These are phyloP conservation scores for Cardiospermum halicacabum DNA, from an alignment of 345 rosid genomes.

Conservation along the genomic window DNA sequence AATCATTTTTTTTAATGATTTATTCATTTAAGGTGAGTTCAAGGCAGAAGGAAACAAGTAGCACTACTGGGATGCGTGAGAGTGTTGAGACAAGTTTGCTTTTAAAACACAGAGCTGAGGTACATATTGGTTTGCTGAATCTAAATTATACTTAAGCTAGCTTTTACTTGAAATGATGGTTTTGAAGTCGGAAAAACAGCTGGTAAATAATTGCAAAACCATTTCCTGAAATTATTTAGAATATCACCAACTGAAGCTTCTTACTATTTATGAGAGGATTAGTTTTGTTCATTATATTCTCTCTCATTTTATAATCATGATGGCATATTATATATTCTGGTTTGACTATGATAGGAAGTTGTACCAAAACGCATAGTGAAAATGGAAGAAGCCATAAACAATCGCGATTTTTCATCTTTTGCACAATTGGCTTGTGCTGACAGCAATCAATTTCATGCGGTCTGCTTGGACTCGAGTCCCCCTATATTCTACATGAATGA, in stretches of 20 bases:
- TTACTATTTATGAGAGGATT: not conserved
- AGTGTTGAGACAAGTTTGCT: conserved; percentile 93
- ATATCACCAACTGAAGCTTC: not conserved
- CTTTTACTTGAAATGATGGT: conserved; percentile 1
- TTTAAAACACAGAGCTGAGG: conserved; percentile 86
- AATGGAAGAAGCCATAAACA: conserved; percentile 87
- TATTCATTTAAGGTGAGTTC: conserved; percentile 69
- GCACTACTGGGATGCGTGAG: conserved; percentile 95
- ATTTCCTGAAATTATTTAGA: not conserved
- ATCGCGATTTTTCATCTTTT: conserved; percentile 69
- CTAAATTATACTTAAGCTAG: not conserved
- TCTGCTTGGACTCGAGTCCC: conserved; percentile 86
- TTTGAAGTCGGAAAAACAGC: not conserved
- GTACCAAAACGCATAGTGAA: conserved; percentile 68
- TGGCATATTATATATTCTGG: not conserved
- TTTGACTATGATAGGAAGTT: conserved; percentile 49
- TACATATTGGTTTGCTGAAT: conserved; percentile 23
- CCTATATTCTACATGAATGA: conserved; percentile 99
- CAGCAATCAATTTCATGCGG: conserved; percentile 97
- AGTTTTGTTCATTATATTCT: not conserved
- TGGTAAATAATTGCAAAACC: not conserved
- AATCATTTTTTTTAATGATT: conserved; percentile 8
- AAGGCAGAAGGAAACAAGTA: conserved; percentile 87
- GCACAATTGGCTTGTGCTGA: conserved; percentile 77
- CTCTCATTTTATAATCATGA: not conserved